Conservation (phyloP, 345 rosid species). For the Cardiospermum halicacabum region DNA sequence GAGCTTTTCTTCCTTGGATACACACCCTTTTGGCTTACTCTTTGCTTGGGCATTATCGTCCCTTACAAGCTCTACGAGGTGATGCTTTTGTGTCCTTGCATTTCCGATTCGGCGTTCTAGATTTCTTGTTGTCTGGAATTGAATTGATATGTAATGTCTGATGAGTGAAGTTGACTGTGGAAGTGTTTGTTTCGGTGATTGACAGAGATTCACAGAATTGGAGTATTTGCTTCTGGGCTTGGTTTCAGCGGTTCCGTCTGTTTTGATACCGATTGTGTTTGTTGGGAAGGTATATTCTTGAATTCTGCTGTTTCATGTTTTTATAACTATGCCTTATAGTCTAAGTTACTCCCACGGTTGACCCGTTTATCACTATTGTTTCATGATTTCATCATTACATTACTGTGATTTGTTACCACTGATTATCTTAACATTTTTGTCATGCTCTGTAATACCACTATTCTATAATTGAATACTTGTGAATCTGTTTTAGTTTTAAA, state of each 20-base stretch:
- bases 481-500: neutral
- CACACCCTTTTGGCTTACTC: constrained; percentile 97
- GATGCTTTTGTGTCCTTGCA: neutral
- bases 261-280: constrained; percentile 54
- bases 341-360: too few relatives aligned
- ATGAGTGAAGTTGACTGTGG: constrained; percentile 3
- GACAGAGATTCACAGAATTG: constrained; percentile 81
- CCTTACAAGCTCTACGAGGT: constrained; percentile 97
- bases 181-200: constrained; percentile 4
- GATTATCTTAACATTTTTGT: too few relatives aligned
- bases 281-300: constrained; percentile 62
- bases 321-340: neutral
- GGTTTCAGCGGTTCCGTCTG: constrained; percentile 82
- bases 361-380: neutral
- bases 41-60: constrained; percentile 73
- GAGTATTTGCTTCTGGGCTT: constrained; percentile 77
- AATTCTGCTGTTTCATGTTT: neutral
- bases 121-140: neutral
- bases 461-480: neutral
- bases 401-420: too few relatives aligned
- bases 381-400: neutral
- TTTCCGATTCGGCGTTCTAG: neutral
- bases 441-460: neutral
- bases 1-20: constrained; percentile 89
- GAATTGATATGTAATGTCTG: neutral